Evolutionary conservation across 768 basidiomycete genomes (phyloP).

Genomic region (Leccinum boreale): DNA sequence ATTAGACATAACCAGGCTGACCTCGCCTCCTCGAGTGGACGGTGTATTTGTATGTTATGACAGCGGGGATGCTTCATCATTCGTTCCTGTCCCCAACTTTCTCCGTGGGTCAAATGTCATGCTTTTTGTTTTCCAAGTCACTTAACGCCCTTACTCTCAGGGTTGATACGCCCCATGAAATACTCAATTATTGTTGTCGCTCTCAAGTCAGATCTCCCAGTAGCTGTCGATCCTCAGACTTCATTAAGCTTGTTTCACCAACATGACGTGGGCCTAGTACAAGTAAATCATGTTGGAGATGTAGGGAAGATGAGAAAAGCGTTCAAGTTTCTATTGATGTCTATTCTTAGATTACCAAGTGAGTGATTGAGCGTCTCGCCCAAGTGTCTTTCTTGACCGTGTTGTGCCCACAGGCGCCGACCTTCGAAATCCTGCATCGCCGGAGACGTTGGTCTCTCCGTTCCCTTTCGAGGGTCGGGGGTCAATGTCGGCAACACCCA

Average conservation of each 20-base stretch:
- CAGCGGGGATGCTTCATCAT: slow-evolving; percentile 58
- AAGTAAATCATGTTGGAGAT: slow-evolving; percentile 58
- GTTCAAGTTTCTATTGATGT: slow-evolving; percentile 72
- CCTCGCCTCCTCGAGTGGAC: slow-evolving; percentile 57
- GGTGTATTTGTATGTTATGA: slow-evolving; percentile 89
- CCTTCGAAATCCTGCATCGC: slow-evolving; percentile 72
- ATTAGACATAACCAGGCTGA: slow-evolving; percentile 54
- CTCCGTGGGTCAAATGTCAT: slow-evolving; percentile 53
- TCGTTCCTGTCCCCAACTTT: slow-evolving; percentile 61
- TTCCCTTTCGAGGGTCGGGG: slow-evolving; percentile 53
- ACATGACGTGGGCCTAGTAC: slow-evolving; percentile 77
- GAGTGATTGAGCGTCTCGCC: slow-evolving; percentile 15
- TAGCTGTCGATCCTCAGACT: slow-evolving; percentile 52
- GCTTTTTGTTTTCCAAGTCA: slow-evolving; percentile 2
- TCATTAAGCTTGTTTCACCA: slow-evolving; percentile 49
- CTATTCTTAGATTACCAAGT: slow-evolving; percentile 49
- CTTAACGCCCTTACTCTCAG: slow-evolving; percentile 35
- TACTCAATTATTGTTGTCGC: slow-evolving; percentile 75
- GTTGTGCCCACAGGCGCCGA: slow-evolving; percentile 35
- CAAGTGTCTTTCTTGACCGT: slow-evolving; percentile 9
- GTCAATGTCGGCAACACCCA: slow-evolving; percentile 51
- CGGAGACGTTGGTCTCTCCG: slow-evolving; percentile 49
- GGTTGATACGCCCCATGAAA: slow-evolving; percentile 52
- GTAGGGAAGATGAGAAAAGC: slow-evolving; percentile 69
- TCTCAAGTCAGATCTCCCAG: slow-evolving; percentile 77